Conservation (phyloP, 495 filamentous ascomycete species). For the Aspergillus bridgeri region DNA sequence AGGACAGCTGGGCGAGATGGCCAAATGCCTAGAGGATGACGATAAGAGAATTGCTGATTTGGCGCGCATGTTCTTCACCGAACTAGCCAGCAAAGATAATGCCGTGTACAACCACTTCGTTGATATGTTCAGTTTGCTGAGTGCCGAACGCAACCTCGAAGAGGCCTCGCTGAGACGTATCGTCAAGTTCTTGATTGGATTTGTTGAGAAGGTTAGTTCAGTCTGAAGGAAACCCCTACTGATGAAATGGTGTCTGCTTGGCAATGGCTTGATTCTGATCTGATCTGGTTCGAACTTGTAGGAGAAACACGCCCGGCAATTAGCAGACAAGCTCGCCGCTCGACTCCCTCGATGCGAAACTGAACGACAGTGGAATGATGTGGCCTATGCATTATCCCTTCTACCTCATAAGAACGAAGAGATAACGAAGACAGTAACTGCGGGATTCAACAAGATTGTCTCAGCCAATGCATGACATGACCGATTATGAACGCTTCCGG, state of each 20-base stretch:
- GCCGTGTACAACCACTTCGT: constrained; percentile 99
- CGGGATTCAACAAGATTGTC: constrained; percentile 79
- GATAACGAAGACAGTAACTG: constrained; percentile 75
- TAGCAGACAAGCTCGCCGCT: constrained; percentile 89
- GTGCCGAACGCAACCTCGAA: constrained; percentile 74
- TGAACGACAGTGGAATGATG: constrained; percentile 96
- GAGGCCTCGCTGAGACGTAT: constrained; percentile 82
- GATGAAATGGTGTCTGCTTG: background rate
- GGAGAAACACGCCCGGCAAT: constrained; percentile 98
- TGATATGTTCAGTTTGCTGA: constrained; percentile 95
- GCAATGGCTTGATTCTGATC: background rate
- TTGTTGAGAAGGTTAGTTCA: constrained; percentile 86
- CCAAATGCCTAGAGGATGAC: constrained; percentile 92
- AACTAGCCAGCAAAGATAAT: constrained; percentile 96
- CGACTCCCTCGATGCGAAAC: constrained; percentile 81
- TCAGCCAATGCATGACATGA: constrained; percentile 53
- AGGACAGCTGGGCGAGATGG: constrained; percentile 99
- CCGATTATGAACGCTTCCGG: constrained; percentile 12
- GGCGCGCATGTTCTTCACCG: constrained; percentile 96
- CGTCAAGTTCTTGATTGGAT: constrained; percentile 86
- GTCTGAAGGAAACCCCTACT: constrained; percentile 13
- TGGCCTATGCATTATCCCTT: constrained; percentile 83
- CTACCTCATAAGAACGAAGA: constrained; percentile 98
- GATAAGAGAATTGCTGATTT: constrained; percentile 93
- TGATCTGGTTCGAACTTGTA: constrained; percentile 30